phyloP scores from a whole-genome alignment of 139 green algal species.

The Edaphochlamys debaryana region DNA sequence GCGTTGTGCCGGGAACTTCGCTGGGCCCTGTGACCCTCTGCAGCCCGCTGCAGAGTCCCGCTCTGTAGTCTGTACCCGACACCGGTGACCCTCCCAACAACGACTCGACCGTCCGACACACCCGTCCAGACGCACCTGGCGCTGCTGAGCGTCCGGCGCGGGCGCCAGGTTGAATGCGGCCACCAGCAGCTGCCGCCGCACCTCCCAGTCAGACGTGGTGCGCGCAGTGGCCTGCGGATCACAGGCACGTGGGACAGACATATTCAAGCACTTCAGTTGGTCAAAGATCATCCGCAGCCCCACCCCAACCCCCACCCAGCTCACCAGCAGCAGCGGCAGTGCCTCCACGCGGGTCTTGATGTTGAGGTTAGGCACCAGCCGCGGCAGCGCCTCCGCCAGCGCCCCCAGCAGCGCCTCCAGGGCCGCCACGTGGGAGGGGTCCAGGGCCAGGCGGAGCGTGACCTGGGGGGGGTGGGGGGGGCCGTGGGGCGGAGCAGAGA shows the following conservation, averaged over 20 bases:
- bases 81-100: too few species aligned
- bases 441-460: neutral
- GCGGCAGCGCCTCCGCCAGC: constrained; percentile 45
- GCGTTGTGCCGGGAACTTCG: too few species aligned
- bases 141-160: constrained; percentile 44
- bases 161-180: constrained; percentile 41
- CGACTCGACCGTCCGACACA: too few species aligned
- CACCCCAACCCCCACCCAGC: neutral
- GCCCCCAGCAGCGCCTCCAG: constrained; percentile 30
- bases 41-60: too few species aligned
- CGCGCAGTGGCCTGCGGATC: constrained; percentile 12
- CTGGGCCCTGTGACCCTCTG: too few species aligned
- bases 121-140: constrained; percentile 27
- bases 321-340: constrained; percentile 53
- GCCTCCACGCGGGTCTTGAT: constrained; percentile 49
- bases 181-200: constrained; percentile 22
- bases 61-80: too few species aligned
- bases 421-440: neutral
- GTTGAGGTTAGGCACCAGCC: constrained; percentile 45
- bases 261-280: too few species aligned
- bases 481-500: neutral
- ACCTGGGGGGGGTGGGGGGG: too few species aligned
- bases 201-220: constrained; percentile 14
- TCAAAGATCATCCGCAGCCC: too few species aligned
- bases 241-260: neutral